Percentiles rank a stretch among this genome's conserved stretches.
phyloP scores from a whole-genome alignment of 345 rosid species.

The Reutealis trisperma region DNA sequence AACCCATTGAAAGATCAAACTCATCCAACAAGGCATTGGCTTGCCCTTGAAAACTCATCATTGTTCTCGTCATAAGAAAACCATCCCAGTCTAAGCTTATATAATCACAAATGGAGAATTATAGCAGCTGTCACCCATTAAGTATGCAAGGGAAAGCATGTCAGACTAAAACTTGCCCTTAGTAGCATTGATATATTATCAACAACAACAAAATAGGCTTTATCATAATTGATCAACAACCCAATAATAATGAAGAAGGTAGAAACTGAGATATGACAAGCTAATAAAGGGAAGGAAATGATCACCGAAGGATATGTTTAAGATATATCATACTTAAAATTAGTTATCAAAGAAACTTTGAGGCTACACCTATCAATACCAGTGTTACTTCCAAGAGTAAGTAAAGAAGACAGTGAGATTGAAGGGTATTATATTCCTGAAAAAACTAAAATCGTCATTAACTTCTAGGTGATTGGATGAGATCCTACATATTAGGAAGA shows the following conservation, averaged over 20 bases:
- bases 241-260: conserved; percentile 9
- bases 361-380: conserved; percentile 18
- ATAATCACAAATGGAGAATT: no score
- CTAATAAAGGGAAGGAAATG: background rate
- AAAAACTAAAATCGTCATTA: conserved; percentile 6
- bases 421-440: conserved; percentile 1
- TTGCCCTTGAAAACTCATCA: no score
- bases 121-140: no score
- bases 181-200: conserved; percentile 9
- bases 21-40: no score
- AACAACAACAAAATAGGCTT: background rate
- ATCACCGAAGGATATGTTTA: conserved; percentile 4
- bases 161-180: no score
- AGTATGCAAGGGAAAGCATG: no score
- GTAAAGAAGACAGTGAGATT: background rate
- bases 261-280: background rate
- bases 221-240: conserved; percentile 13
- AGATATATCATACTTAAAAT: background rate
- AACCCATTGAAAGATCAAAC: no score
- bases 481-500: background rate
- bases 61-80: no score
- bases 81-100: no score
- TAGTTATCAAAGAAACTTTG: conserved; percentile 10
- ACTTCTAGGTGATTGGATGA: conserved; percentile 4
- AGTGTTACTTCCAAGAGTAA: conserved; percentile 8